These are phyloP conservation scores for Serendipita sp. DNA, from an alignment of 768 basidiomycete genomes.

Conservation along the genomic window DNA sequence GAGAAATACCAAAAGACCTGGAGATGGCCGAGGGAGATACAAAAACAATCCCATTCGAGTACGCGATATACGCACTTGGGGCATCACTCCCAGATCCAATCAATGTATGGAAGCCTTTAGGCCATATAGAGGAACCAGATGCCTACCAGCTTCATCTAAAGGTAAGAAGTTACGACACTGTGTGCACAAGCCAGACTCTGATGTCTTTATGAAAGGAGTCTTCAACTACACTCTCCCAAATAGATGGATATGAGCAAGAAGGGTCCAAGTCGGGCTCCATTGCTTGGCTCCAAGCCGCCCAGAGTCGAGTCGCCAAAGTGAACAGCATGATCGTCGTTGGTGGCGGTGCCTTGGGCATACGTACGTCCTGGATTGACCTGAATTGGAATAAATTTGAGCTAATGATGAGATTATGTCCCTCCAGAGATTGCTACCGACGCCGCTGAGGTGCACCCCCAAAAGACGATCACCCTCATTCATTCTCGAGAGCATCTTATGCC, in stretches of 20 bases:
- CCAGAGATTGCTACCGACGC: slow-evolving; percentile 52
- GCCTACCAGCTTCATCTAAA: background rate
- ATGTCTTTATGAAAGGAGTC: background rate
- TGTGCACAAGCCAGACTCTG: too few species aligned
- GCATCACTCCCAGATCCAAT: background rate
- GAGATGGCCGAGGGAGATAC: background rate
- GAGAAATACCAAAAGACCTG: background rate
- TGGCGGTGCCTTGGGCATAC: slow-evolving; percentile 57
- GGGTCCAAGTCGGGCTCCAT: background rate
- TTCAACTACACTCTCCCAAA: background rate
- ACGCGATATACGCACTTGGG: background rate
- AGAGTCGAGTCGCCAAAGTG: slow-evolving; percentile 30
- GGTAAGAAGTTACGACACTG: background rate
- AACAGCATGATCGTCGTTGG: slow-evolving; percentile 46
- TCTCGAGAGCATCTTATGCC: slow-evolving; percentile 39
- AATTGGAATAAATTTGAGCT: background rate
- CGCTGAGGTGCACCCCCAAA: slow-evolving; percentile 33
- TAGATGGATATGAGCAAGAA: background rate
- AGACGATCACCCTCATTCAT: slow-evolving; percentile 41
- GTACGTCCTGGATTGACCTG: slow-evolving; percentile 25
- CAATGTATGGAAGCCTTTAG: background rate
- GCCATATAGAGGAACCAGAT: background rate
- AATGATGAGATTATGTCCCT: slow-evolving; percentile 9
- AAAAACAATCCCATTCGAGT: background rate
- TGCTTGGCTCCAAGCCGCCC: slow-evolving; percentile 25